Base-by-base conservation (phyloP, 371 early-diverging fungal genomes). In the Mucor racemosus region DNA sequence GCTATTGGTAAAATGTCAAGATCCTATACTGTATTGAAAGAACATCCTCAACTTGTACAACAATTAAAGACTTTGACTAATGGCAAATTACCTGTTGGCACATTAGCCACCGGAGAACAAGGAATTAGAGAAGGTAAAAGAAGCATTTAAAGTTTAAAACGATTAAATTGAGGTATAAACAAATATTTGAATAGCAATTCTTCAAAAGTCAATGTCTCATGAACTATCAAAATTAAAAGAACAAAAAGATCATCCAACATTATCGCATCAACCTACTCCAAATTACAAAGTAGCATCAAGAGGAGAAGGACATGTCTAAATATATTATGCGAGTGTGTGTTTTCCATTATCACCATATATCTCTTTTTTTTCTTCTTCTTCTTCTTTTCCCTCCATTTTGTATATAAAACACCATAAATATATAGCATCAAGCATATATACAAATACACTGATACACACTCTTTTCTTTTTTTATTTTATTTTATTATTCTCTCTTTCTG, bases 1-100 rank as follows among this genome's bases (percentile, higher is more conserved):
- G 81, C 78, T 41, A 78, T 80, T 58, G 81, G 81, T 41, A 69
- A 66, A 62, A 63, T 80, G 63, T 76, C 81, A 54, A 68, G 74
- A 62, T 67, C 65, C 10, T 76, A 76, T 40, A 59, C 68, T n/a
- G 75, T 75, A 7, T 57, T 80, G 34, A 72, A 68, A 53, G 75
- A 74, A 44, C 68, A 80, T 14, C 73, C 81, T 31, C 69, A 77
- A 13, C 57, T 80, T 58, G 72, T 80, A 26, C 65, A 74, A 46
- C 76, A 80, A 65, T 60, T 80, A 50, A 80, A 80, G 60, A 56
- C 61, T 0, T 21, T 77, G 38, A 69, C 68, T 13, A 72, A 74
- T 63, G 72, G 72, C 17, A 77, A 72, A 50, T 60, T 80, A 17
- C 80, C 80, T 14, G 26, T 65, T 14, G 80, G 80, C 31, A 68